Base-by-base conservation (phyloP, 495 filamentous ascomycete genomes). In the Margaritispora aquatica region DNA sequence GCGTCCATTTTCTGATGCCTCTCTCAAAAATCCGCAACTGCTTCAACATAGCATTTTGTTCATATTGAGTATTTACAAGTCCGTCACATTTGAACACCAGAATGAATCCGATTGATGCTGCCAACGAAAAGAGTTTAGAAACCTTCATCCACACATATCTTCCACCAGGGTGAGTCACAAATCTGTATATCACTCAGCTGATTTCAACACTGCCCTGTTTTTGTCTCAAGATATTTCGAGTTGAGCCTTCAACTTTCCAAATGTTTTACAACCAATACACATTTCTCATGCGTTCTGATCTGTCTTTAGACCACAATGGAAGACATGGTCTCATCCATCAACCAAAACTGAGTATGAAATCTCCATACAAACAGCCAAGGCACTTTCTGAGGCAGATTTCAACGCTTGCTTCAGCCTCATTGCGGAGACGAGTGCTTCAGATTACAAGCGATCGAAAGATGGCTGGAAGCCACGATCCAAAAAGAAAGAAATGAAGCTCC, bases 381-480 rank as follows among this genome's bases (percentile, higher is more conserved):
- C 72, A 1, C 71, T 94, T 24, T 69, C 71, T 13, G 23, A 64
- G 1, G 58, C 65, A 1, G 84, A 89, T 26, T 73, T 95, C 47
- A 66, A 78, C 22, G 77, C 79, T 1, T 96, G 91, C 70, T 88
- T 89, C 68, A 57, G 73, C 24, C 76, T 96, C 19, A 78, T 96
- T 61, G 80, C 85, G 66, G 69, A 73, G n/a, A 92, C 89, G 0
- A 92, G 88, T 54, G 67, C 74, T 1, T 62, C 70, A 3, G 84
- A 84, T 58, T 96, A 96, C 69, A 77, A 81, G 47, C 64, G 74
- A 15, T 90, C 88, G 0, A 71, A 75, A 26, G 58, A 55, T 0
- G 87, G 87, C 49, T 96, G 92, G 92, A 84, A 84, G 11, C 80
- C 88, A 0, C 56, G 59, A 1, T 80, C 80, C 38, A 96, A 96